These are phyloP conservation scores for Curvularia verruculosa DNA, from an alignment of 2,329 filamentous ascomycete genomes.

Conservation along the genomic window DNA sequence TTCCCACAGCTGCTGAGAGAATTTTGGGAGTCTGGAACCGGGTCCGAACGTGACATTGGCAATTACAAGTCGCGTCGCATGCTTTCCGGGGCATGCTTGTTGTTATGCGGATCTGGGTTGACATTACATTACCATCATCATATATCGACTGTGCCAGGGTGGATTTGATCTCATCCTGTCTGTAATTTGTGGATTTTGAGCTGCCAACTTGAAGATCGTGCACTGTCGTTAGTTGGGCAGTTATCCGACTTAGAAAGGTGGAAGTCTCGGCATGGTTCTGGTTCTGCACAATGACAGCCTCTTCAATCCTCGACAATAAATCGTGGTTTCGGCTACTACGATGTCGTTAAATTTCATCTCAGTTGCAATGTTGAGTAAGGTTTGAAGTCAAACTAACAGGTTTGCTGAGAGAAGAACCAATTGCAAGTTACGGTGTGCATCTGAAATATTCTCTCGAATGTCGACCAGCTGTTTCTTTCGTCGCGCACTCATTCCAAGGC, in stretches of 20 bases:
- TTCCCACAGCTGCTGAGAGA: background rate
- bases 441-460: background rate
- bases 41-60: background rate
- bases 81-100: background rate
- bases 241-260: background rate
- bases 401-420: background rate
- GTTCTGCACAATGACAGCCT: background rate
- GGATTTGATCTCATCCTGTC: background rate
- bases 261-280: background rate
- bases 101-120: background rate
- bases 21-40: background rate
- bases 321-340: background rate
- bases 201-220: background rate
- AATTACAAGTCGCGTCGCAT: background rate
- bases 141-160: background rate
- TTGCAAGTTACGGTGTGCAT: background rate
- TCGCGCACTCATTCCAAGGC: background rate
- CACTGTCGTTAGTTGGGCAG: background rate
- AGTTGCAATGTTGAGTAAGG: background rate
- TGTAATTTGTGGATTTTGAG: background rate
- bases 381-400: background rate
- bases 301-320: background rate
- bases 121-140: background rate
- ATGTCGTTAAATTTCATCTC: background rate
- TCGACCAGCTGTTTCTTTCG: background rate